Base-by-base conservation (phyloP, 495 filamentous ascomycete genomes). In the Talaromyces proteolyticus region DNA sequence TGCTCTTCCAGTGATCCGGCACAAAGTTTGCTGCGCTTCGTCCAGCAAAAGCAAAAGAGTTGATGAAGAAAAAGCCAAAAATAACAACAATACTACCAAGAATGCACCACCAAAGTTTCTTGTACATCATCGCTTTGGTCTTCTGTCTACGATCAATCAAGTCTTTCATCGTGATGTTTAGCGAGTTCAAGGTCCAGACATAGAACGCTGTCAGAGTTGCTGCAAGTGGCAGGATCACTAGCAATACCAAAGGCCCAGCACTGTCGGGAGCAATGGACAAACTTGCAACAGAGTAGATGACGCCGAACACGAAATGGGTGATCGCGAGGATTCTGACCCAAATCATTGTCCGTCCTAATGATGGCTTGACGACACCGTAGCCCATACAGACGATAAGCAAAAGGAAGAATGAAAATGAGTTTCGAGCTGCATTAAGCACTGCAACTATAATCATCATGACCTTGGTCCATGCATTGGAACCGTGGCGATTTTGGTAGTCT, bases 351-450 rank as follows among this genome's bases (percentile, higher is more conserved):
- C 85, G 83, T 48, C 93, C 93, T 3, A 99, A 76, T n/a, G 82
- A 88, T 5, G 85, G 92, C 65, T 96, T 96, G 52, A 97, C 93
- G 19, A 99, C 93, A 59, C 93, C 93, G 56, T 99, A 99, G 42
- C 93, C 93, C 93, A 99, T 97, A 66, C 93, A 99, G 20, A 97
- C 93, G 51, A 99, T 99, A 22, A 99, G 84, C 1, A 99, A 84
- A 23, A 99, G 79, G 75, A 99, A 97, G 76, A 99, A 99, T 19
- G 91, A 96, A 66, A 99, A 96, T 0, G 91, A 94, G 62, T 97
- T 99, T 49, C 93, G 81, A 39, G 80, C 89, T 5, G 93, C 93
- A 64, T 95, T 96, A 18, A 99, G 78, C 41, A 97, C 74, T 47
- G 90, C 88, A 7, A 96, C 94, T 26, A 96, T 68, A 16, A 96